Base-by-base conservation (phyloP, 768 basidiomycete genomes). In the Xerocomus spinulosus region DNA sequence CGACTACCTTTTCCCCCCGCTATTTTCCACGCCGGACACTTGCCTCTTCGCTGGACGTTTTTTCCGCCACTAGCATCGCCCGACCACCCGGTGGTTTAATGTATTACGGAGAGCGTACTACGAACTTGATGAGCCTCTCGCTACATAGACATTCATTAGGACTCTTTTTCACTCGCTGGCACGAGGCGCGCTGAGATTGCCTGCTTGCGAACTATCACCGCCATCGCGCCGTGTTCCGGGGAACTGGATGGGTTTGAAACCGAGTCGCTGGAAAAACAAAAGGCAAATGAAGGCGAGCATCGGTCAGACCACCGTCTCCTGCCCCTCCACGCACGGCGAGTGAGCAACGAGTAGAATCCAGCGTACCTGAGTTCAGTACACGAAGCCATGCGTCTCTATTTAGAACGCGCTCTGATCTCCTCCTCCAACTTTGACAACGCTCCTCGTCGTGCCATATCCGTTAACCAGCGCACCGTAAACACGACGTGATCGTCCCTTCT, bases 161-260 rank as follows among this genome's bases (percentile, higher is more conserved):
- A 18, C 10, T 5, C 5, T n/a, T n/a, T n/a, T n/a, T n/a, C n/a
- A n/a, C n/a, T n/a, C n/a, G n/a, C n/a, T n/a, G n/a, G n/a, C n/a
- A n/a, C n/a, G n/a, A n/a, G n/a, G n/a, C n/a, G n/a, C n/a, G n/a
- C n/a, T n/a, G 21, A 14, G 18, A 20, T 23, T 13, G 36, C 21
- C 20, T 13, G 20, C 17, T 15, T n/a, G 26, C 39, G 39, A 25
- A 13, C 5, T 32, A 40, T 48, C 56, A 52, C 50, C 26, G 54
- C 50, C 46, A 50, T 51, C 29, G 60, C 62, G 61, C 61, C 61
- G 36, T 50, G 38, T 59, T 48, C 61, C 61, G 46, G 61, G 61
- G 24, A 62, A 53, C 48, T 44, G 61, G 62, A 38, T 12, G 6
- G 26, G 29, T 37, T 32, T 39, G 28, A 44, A 41, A 20, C 28